These are phyloP conservation scores for Lecanosticta acicola DNA, from an alignment of 2,329 filamentous ascomycete species.

Conservation along the genomic window DNA sequence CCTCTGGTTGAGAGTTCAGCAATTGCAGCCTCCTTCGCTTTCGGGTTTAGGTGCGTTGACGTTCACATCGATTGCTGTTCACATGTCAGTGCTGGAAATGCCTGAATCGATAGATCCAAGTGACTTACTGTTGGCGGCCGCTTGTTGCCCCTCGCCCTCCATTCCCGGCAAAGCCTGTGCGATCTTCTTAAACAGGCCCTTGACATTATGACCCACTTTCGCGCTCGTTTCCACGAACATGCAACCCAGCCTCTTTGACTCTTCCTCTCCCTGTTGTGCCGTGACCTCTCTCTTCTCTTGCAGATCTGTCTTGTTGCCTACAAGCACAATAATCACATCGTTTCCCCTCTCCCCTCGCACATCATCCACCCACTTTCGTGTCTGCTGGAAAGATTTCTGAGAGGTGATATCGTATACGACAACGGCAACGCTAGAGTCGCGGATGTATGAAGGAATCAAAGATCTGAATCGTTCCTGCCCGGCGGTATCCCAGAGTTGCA, in stretches of 20 bases:
- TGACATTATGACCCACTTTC: conserved; percentile 96
- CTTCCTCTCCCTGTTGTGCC: conserved; percentile 91
- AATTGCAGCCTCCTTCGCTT: conserved; percentile 35
- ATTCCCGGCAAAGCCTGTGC: conserved; percentile 95
- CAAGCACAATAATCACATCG: conserved; percentile 97
- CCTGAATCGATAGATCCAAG: neutral
- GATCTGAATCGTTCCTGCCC: conserved; percentile 96
- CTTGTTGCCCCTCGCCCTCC: conserved; percentile 80
- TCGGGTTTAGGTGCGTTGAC: conserved; percentile 32
- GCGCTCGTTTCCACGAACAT: conserved; percentile 99
- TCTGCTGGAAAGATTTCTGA: conserved; percentile 96
- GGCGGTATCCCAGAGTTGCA: conserved; percentile 97
- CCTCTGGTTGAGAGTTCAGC: conserved; percentile 19
- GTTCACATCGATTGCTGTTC: conserved; percentile 34
- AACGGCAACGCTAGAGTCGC: conserved; percentile 94
- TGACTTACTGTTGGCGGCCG: conserved; percentile 71
- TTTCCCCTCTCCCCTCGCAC: conserved; percentile 93
- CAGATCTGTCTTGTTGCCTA: conserved; percentile 98
- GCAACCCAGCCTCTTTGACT: conserved; percentile 93
- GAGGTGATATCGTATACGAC: conserved; percentile 91
- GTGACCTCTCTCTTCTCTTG: conserved; percentile 98
- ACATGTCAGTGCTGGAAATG: conserved; percentile 14
- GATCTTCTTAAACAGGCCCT: conserved; percentile 95
- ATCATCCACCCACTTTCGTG: conserved; percentile 98
- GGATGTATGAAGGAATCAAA: conserved; percentile 95